Percentiles rank a stretch among this genome's conserved stretches.
Evolutionary conservation across 192 early-diverging fungal species (phyloP).

Genomic region (Phlyctochytrium arcticum): DNA sequence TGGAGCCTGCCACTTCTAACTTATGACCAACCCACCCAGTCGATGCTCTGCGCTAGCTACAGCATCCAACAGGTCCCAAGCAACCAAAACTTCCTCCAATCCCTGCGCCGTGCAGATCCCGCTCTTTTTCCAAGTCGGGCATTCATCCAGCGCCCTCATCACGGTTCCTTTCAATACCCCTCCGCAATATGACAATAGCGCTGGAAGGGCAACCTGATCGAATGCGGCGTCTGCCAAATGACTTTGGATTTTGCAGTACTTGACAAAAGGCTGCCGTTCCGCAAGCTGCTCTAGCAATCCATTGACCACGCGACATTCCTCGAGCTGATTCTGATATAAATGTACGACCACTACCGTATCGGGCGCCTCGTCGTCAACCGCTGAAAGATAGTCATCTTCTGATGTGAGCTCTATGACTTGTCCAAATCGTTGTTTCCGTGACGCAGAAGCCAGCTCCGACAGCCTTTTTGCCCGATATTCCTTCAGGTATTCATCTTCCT

Average conservation of each 20-base stretch:
- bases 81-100: slow-evolving; percentile 38
- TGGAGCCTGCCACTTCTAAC: no score
- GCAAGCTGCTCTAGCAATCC: slow-evolving; percentile 66
- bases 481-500: slow-evolving; percentile 38
- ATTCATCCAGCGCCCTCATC: slow-evolving; percentile 43
- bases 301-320: slow-evolving; percentile 72
- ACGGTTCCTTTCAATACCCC: slow-evolving; percentile 37
- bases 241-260: slow-evolving; percentile 86
- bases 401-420: slow-evolving; percentile 27
- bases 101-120: slow-evolving; percentile 42
- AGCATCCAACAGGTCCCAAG: slow-evolving; percentile 19
- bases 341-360: slow-evolving; percentile 43
- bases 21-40: not conserved
- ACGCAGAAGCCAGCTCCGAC: slow-evolving; percentile 15
- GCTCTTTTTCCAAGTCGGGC: slow-evolving; percentile 29
- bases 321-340: slow-evolving; percentile 39
- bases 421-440: slow-evolving; percentile 24
- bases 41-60: not conserved
- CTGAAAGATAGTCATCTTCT: slow-evolving; percentile 38
- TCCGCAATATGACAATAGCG: slow-evolving; percentile 41
- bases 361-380: slow-evolving; percentile 39
- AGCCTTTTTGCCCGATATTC: slow-evolving; percentile 33
- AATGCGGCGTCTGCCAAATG: slow-evolving; percentile 46
- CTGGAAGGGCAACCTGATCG: slow-evolving; percentile 49
- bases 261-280: slow-evolving; percentile 61